A percentile compares a stretch with the other conserved stretches of the same genome.
These are phyloP conservation scores for Aphanocladium album DNA, from an alignment of 2,329 filamentous ascomycete species.

Conservation along the genomic window DNA sequence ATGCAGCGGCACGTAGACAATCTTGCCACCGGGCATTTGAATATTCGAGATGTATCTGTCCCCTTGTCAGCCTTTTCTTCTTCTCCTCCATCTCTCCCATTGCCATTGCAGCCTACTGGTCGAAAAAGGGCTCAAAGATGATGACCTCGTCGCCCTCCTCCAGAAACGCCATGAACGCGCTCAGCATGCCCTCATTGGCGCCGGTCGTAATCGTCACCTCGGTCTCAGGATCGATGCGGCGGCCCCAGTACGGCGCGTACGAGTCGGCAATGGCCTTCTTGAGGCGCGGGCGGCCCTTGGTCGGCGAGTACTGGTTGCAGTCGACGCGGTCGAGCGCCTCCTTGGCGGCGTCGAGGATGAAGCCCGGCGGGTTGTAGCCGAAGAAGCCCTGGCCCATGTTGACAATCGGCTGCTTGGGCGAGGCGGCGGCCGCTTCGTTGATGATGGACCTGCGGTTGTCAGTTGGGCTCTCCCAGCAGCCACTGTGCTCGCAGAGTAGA, in stretches of 20 bases:
- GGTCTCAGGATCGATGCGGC: constrained; percentile 76
- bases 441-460: constrained; percentile 50
- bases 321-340: constrained; percentile 83
- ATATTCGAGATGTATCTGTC: constrained; percentile 89
- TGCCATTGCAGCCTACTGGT: constrained; percentile 59
- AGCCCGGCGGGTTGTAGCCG: constrained; percentile 89
- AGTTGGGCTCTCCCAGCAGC: no score
- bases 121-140: constrained; percentile 97
- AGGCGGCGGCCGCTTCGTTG: constrained; percentile 60
- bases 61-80: background rate
- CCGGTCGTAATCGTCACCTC: constrained; percentile 94
- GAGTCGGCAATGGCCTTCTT: constrained; percentile 91
- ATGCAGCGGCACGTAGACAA: constrained; percentile 92
- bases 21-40: constrained; percentile 92
- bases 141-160: constrained; percentile 95
- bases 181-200: constrained; percentile 88
- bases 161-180: constrained; percentile 96
- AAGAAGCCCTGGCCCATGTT: constrained; percentile 67
- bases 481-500: background rate
- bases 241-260: constrained; percentile 85
- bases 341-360: constrained; percentile 89
- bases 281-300: constrained; percentile 84
- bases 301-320: constrained; percentile 98
- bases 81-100: background rate
- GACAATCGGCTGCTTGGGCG: constrained; percentile 58